Evolutionary conservation across 2,329 filamentous ascomycete species (phyloP).

Genomic region (Cercospora canescens): DNA sequence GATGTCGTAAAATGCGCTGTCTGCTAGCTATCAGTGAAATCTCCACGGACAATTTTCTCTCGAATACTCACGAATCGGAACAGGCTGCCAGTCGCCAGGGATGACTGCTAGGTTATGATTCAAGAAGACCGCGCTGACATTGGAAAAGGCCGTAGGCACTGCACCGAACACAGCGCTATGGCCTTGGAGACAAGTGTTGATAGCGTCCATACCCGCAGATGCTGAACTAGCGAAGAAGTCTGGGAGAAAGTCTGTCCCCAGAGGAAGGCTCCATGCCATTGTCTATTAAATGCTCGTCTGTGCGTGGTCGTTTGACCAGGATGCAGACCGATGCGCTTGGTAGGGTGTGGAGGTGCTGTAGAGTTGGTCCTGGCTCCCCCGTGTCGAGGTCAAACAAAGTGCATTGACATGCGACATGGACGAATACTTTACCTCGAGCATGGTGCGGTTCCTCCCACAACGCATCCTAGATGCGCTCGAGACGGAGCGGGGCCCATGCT

Average conservation of each 20-base stretch:
- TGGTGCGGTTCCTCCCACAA: background rate
- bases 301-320: background rate
- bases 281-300: background rate
- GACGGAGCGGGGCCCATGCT: background rate
- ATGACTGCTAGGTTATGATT: slow-evolving; percentile 26
- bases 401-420: background rate
- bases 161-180: slow-evolving; percentile 13
- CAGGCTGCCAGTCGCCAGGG: slow-evolving; percentile 21
- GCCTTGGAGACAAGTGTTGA: slow-evolving; percentile 14
- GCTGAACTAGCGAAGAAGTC: slow-evolving; percentile 12
- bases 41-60: background rate
- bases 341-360: too few relatives aligned
- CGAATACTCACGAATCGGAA: slow-evolving; percentile 15
- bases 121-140: slow-evolving; percentile 20
- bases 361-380: background rate
- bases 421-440: background rate
- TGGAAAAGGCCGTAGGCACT: slow-evolving; percentile 19
- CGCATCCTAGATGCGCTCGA: background rate
- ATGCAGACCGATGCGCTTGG: background rate
- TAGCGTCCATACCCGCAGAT: slow-evolving; percentile 7
- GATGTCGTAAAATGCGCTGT: slow-evolving; percentile 22
- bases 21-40: slow-evolving; percentile 10
- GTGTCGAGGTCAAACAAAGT: background rate
- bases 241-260: slow-evolving; percentile 11
- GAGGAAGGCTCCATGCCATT: slow-evolving; percentile 8